Conservation (phyloP, 805 yeast species). For the Myxozyma mucilagina region DNA sequence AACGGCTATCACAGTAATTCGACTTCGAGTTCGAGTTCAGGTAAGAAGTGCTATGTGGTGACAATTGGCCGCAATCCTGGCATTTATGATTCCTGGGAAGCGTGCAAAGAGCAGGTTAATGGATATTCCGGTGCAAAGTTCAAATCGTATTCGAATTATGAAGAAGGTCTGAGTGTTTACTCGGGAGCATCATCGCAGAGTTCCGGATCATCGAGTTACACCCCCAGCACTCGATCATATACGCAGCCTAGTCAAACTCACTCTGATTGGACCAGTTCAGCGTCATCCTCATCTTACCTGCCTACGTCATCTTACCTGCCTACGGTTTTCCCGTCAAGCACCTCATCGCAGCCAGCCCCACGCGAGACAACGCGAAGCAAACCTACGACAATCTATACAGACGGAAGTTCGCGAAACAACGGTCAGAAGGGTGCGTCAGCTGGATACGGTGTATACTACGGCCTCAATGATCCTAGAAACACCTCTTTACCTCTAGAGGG, state of each 20-base stretch:
- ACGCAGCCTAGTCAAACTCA: neutral
- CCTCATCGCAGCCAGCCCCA: no score
- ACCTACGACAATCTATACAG: slow-evolving; percentile 55
- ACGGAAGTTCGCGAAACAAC: slow-evolving; percentile 72
- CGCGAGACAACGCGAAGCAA: neutral
- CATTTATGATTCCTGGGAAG: slow-evolving; percentile 60
- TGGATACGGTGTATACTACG: slow-evolving; percentile 80
- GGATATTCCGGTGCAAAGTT: slow-evolving; percentile 45
- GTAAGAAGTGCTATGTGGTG: slow-evolving; percentile 51
- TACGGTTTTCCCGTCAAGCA: no score
- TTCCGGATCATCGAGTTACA: no score
- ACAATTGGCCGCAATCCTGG: slow-evolving; percentile 57
- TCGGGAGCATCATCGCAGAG: no score
- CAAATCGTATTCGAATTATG: slow-evolving; percentile 51
- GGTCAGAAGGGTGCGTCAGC: slow-evolving; percentile 50
- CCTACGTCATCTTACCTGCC: no score
- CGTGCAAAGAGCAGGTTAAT: slow-evolving; percentile 46
- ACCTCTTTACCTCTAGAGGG: slow-evolving; percentile 53
- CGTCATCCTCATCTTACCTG: no score
- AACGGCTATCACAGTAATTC: neutral
- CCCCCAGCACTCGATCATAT: neutral
- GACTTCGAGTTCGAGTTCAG: neutral
- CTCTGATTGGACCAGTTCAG: neutral
- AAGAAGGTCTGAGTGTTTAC: slow-evolving; percentile 47
- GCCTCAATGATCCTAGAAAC: slow-evolving; percentile 51